Percentiles rank a stretch among this genome's conserved stretches.
Conservation (phyloP, 2,329 filamentous ascomycete species). For the Penicillium glabrum region DNA sequence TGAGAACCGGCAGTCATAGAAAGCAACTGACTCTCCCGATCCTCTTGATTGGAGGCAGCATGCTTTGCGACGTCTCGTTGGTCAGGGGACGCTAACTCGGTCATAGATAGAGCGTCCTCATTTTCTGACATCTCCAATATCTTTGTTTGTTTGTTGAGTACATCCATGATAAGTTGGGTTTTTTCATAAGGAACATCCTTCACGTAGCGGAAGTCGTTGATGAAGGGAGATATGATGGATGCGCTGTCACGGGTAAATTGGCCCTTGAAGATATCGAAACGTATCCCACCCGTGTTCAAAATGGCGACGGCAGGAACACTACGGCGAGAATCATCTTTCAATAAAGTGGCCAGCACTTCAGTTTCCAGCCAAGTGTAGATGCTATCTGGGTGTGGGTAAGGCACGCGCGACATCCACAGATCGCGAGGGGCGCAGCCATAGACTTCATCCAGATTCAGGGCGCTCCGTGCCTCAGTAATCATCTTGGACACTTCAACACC, state of each 20-base stretch:
- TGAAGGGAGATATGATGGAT: conserved; percentile 85
- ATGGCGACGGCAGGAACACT: conserved; percentile 67
- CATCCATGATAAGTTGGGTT: conserved; percentile 65
- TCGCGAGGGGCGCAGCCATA: conserved; percentile 82
- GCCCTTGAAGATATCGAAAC: conserved; percentile 94
- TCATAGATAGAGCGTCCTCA: conserved; percentile 9
- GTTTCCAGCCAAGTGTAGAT: conserved; percentile 80
- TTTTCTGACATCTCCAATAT: conserved; percentile 38
- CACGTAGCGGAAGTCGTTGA: conserved; percentile 72
- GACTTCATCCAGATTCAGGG: conserved; percentile 68
- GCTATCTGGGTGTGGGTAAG: conserved; percentile 71
- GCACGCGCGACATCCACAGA: conserved; percentile 77
- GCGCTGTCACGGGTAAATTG: conserved; percentile 85
- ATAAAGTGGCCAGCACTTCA: conserved; percentile 68
- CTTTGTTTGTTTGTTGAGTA: conserved; percentile 59
- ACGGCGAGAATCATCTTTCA: conserved; percentile 58
- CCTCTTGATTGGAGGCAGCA: conserved; percentile 20
- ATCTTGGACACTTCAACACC: conserved; percentile 69
- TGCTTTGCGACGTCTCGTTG: conserved; percentile 27
- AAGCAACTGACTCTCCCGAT: conserved; percentile 1
- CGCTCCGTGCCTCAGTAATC: conserved; percentile 69
- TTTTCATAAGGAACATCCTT: conserved; percentile 76
- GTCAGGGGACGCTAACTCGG: conserved; percentile 46
- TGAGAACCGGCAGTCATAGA: conserved; percentile 7
- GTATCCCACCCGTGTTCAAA: conserved; percentile 85